phyloP scores from a whole-genome alignment of 768 basidiomycete species.

The Termitomyces sp. region DNA sequence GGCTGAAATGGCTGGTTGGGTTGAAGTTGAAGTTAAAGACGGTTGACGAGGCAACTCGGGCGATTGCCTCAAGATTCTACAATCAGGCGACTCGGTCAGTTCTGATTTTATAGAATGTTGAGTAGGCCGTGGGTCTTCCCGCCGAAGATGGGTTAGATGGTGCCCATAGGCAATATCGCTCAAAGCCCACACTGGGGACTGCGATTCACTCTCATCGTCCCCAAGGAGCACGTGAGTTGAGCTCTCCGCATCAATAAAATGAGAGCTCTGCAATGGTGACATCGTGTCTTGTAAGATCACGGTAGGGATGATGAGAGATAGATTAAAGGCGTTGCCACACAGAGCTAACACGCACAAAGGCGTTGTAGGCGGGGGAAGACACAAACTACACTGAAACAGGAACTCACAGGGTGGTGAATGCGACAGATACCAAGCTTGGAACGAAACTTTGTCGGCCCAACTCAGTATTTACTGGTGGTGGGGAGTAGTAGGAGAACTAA shows the following conservation, averaged over 20 bases:
- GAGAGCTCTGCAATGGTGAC: conserved; percentile 2
- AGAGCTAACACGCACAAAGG: conserved; percentile 6
- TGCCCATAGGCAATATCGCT: conserved; percentile 2
- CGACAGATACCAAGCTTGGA: conserved; percentile 13
- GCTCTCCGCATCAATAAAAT: not conserved
- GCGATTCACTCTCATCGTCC: not conserved
- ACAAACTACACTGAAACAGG: not conserved
- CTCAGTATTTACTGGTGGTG: conserved; percentile 11
- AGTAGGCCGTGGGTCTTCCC: not conserved
- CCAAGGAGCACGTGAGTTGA: not conserved
- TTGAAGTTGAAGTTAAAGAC: conserved; percentile 24
- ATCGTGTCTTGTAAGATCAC: conserved; percentile 12
- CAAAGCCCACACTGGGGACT: conserved; percentile 10
- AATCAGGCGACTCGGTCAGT: conserved; percentile 52
- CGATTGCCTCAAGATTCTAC: conserved; percentile 54
- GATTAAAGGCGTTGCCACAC: conserved; percentile 4
- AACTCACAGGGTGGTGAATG: conserved; percentile 11
- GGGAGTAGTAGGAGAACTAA: conserved; percentile 9
- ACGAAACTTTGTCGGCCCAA: conserved; percentile 10
- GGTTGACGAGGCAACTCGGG: conserved; percentile 45
- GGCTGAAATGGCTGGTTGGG: conserved; percentile 52
- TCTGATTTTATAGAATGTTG: conserved; percentile 30
- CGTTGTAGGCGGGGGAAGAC: conserved; percentile 4
- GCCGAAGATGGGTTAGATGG: not conserved
- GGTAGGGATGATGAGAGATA: not conserved